Percentiles rank a stretch among this genome's conserved stretches.
phyloP scores from a whole-genome alignment of 257 asterid species.

The Buddleja alternifolia region DNA sequence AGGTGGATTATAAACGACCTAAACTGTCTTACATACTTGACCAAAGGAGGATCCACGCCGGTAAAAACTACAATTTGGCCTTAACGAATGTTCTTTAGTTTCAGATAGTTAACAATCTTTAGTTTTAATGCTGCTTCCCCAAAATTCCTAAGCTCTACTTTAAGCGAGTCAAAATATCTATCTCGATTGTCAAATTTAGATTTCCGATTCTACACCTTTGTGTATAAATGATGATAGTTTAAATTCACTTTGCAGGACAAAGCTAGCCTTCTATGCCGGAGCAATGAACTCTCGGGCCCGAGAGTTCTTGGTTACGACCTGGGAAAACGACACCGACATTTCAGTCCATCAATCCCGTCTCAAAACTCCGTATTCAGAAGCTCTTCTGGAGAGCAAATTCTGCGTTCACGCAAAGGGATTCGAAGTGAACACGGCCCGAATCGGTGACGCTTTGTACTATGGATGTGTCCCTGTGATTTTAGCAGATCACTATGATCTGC shows the following conservation, averaged over 20 bases:
- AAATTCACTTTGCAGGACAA: conserved; percentile 46
- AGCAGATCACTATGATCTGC: conserved; percentile 88
- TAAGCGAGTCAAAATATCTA: too few species aligned
- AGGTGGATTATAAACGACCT: too few species aligned
- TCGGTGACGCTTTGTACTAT: conserved; percentile 78
- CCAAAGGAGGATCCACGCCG: too few species aligned
- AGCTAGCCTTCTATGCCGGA: conserved; percentile 84
- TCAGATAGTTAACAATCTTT: too few species aligned
- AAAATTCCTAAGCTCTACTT: too few species aligned
- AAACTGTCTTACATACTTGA: too few species aligned
- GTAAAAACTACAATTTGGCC: too few species aligned
- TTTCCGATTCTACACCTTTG: too few species aligned
- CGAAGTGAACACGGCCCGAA: conserved; percentile 88
- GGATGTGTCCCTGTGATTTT: conserved; percentile 89
- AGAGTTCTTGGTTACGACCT: conserved; percentile 37
- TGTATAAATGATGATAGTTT: not conserved
- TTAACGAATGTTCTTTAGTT: too few species aligned
- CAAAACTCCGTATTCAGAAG: conserved; percentile 78
- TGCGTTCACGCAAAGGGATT: conserved; percentile 95
- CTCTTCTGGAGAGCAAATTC: conserved; percentile 74
- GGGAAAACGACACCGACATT: conserved; percentile 64
- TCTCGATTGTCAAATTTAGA: too few species aligned
- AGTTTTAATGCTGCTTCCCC: too few species aligned
- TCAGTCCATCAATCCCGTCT: conserved; percentile 62
- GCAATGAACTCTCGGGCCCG: conserved; percentile 84